Base-by-base conservation (phyloP, 1,139 yeast genomes). In the Eremothecium sinecaudum region DNA sequence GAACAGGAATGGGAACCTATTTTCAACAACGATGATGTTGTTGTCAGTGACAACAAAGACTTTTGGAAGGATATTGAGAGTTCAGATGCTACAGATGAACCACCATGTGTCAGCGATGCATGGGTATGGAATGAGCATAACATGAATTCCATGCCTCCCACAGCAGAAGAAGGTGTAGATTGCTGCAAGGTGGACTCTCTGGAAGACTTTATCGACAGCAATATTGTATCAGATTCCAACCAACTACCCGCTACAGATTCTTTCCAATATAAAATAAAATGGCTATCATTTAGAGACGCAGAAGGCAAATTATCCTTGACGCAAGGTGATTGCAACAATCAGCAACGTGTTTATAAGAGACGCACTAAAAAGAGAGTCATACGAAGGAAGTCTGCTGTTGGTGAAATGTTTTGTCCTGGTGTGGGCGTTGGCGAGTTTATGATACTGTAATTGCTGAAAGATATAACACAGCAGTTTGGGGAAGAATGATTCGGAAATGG, bases 391-490 rank as follows among this genome's bases (percentile, higher is more conserved):
- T 49, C 56, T 32, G 59, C 58, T 24, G 46, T 52, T 24, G 40
- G 53, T 38, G 50, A 52, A 36, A 55, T 53, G 59, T 48, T 53
- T 14, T 53, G 56, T 24, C 52, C 55, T 16, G 50, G 50, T 41
- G 45, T 50, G 19, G 55, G 54, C 27, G 46, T 55, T 26, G 50
- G 53, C 22, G 59, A 55, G 35, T 51, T 55, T 44, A 55, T 55
- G 59, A 41, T 54, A 35, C 48, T 45, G 32, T 40, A 28, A 37
- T 11, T 14, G 13, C 7, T 8, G 21, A 19, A 19, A 19, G 21
- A 10, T 7, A 10, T 10, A 10, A 19, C 21, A 19, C 22, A 16
- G 12, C 18, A 28, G 8, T 15, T n/a, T n/a, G 6, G n/a, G 4
- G 19, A n/a, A 3, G n/a, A n/a, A n/a, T 24, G 11, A 14, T 26